A percentile compares a stretch with the other conserved stretches of the same genome.
Evolutionary conservation across 192 early-diverging fungal species (phyloP).

Genomic region (Rhizophagus clarus): DNA sequence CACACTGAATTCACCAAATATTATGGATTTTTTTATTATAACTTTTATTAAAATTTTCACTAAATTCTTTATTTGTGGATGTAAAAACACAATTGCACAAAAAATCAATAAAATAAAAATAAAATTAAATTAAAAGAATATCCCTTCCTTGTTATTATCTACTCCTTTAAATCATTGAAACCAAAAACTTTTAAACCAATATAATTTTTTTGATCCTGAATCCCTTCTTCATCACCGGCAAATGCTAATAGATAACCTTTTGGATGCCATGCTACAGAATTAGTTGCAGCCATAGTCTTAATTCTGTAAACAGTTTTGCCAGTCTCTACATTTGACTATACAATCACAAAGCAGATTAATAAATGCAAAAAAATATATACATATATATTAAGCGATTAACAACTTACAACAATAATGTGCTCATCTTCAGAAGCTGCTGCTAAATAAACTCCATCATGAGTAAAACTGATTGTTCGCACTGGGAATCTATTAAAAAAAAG

Average conservation of each 20-base stretch:
- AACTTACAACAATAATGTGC: slow-evolving; percentile 75
- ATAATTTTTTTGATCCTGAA: slow-evolving; percentile 24
- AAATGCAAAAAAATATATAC: not conserved
- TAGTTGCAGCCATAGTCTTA: slow-evolving; percentile 65
- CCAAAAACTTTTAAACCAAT: slow-evolving; percentile 25
- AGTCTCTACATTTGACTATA: slow-evolving; percentile 70
- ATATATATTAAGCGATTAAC: not conserved
- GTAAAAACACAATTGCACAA: too few species aligned
- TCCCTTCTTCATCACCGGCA: slow-evolving; percentile 67
- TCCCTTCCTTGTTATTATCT: not conserved
- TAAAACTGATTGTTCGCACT: slow-evolving; percentile 77
- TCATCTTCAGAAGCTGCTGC: slow-evolving; percentile 79
- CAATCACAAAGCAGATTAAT: not conserved
- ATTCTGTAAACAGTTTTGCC: slow-evolving; percentile 73
- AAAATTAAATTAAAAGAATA: too few species aligned
- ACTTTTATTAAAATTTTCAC: too few species aligned
- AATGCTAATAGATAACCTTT: slow-evolving; percentile 74
- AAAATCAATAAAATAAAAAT: too few species aligned
- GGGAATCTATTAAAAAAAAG: slow-evolving; percentile 57
- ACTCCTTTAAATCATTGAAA: slow-evolving; percentile 1
- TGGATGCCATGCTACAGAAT: slow-evolving; percentile 83
- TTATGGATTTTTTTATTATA: too few species aligned
- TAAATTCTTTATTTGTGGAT: too few species aligned
- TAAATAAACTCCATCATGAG: slow-evolving; percentile 75
- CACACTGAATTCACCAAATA: too few species aligned